Base-by-base conservation (phyloP, 768 basidiomycete genomes). In the Hebeloma cylindrosporum region DNA sequence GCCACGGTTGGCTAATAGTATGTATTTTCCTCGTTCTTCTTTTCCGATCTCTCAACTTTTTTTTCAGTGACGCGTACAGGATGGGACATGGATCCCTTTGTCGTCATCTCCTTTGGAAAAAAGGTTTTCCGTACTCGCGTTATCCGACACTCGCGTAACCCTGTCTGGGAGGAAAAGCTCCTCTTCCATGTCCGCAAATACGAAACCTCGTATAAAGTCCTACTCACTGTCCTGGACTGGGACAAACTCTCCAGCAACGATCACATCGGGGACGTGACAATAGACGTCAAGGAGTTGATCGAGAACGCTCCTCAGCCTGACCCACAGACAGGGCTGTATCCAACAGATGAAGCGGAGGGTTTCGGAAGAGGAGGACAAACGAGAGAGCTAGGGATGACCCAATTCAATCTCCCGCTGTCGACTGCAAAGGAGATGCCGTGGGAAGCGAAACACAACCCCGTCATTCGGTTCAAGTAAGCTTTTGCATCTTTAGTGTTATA, bases 11-110 rank as follows among this genome's bases (percentile, higher is more conserved):
- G 85, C 82, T 61, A 97, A 96, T 54, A 86, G 93, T 94, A 43
- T 49, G 89, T 78, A 13, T 39, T 7, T 7, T 5, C 11, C 25
- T 11, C 36, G 33, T 27, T 36, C 23, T 26, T 40, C 23, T 51
- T 13, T 16, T 16, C 17, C 36, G 38, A 44, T 43, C 13, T 28
- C 30, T 21, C 21, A 18, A 29, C 2, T 29, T 27, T 16, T 21
- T 41, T 20, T 21, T 7, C 44, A 89, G 88, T 91, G 81, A 91
- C 85, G 1, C 80, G 87, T 0, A 88, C 81, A 0, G 89, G 88
- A 0, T 93, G 85, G 79, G 94, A 98, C 61, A 96, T 97, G 93
- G 93, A 97, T 57, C 93, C 94, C 0, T 98, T 97, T 59, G 88
- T 91, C 17, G 93, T 99, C 50, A 79, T 94, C 51, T 92, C 91